phyloP scores from a whole-genome alignment of 2,329 filamentous ascomycete species.

The Pseudocercospora ulei region DNA sequence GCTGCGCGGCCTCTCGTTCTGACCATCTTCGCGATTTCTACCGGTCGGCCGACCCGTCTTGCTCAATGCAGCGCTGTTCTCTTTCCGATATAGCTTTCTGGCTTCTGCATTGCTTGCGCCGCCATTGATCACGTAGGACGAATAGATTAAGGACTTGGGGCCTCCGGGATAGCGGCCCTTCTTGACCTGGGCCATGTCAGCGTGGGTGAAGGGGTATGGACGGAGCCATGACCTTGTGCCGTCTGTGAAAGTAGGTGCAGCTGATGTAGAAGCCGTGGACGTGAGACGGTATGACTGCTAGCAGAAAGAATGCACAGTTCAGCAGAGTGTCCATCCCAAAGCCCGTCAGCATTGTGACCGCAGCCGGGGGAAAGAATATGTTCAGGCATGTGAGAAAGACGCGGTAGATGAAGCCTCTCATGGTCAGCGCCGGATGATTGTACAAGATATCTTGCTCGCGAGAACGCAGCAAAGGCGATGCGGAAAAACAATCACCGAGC shows the following conservation, averaged over 20 bases:
- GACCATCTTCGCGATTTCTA: conserved; percentile 1
- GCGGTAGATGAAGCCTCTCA: conserved; percentile 27
- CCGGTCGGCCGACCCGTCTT: conserved; percentile 8
- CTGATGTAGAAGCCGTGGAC: conserved; percentile 39
- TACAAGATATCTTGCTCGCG: background rate
- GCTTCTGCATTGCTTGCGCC: conserved; percentile 32
- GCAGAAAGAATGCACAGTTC: conserved; percentile 37
- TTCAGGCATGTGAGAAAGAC: conserved; percentile 35
- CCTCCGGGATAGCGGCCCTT: conserved; percentile 36
- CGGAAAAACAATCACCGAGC: background rate
- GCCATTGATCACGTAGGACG: conserved; percentile 35
- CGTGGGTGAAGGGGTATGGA: background rate
- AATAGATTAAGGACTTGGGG: conserved; percentile 33
- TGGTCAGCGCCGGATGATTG: conserved; percentile 1
- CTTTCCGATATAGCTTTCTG: conserved; percentile 28
- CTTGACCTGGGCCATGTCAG: conserved; percentile 28
- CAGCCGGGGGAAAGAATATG: conserved; percentile 37
- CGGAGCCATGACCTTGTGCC: conserved; percentile 27
- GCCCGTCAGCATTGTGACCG: conserved; percentile 35
- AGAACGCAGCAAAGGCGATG: background rate
- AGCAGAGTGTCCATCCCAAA: conserved; percentile 33
- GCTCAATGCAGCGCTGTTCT: conserved; percentile 15
- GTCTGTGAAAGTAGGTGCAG: conserved; percentile 36
- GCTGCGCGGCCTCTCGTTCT: conserved; percentile 1
- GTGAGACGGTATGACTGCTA: conserved; percentile 37